A percentile compares a stretch with the other conserved stretches of the same genome.
Evolutionary conservation across 371 early-diverging fungal genomes (phyloP).

Genomic region (Phascolomyces articulosus): DNA sequence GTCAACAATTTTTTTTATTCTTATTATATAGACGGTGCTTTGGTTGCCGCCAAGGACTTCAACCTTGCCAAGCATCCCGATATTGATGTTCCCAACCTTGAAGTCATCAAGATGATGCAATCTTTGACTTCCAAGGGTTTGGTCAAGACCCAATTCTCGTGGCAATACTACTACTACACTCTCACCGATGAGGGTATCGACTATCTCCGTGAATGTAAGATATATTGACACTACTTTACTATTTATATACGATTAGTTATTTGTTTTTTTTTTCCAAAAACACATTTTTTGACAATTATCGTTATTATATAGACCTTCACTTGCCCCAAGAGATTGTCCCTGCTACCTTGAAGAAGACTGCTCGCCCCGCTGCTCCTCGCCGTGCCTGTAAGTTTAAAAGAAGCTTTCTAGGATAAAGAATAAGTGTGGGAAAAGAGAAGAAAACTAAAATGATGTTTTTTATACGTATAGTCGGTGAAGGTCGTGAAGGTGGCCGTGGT

Average conservation of each 20-base stretch:
- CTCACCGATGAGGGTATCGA: slow-evolving; percentile 98
- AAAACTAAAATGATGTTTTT: too few species aligned
- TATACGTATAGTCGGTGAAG: slow-evolving; percentile 39
- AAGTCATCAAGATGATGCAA: slow-evolving; percentile 99
- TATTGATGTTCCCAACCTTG: slow-evolving; percentile 95
- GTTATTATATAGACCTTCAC: slow-evolving; percentile 74
- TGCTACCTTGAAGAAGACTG: slow-evolving; percentile 94
- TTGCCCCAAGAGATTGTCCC: slow-evolving; percentile 97
- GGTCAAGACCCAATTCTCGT: slow-evolving; percentile 98
- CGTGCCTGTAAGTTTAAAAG: slow-evolving; percentile 59
- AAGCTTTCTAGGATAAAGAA: too few species aligned
- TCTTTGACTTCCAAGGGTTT: slow-evolving; percentile 94
- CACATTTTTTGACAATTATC: not conserved
- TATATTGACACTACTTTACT: not conserved
- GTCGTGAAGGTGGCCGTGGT: slow-evolving; percentile 62
- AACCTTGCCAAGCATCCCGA: slow-evolving; percentile 94
- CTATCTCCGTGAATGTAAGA: slow-evolving; percentile 90
- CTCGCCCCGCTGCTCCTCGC: slow-evolving; percentile 73
- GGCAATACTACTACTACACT: slow-evolving; percentile 99
- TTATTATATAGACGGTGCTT: slow-evolving; percentile 83
- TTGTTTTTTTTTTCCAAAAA: not conserved
- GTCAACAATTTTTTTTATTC: not conserved
- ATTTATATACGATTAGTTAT: not conserved
- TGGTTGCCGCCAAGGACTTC: slow-evolving; percentile 99
- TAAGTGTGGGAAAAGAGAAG: too few species aligned